Conservation (phyloP, 805 yeast genomes). For the Blastobotrys parvus region DNA sequence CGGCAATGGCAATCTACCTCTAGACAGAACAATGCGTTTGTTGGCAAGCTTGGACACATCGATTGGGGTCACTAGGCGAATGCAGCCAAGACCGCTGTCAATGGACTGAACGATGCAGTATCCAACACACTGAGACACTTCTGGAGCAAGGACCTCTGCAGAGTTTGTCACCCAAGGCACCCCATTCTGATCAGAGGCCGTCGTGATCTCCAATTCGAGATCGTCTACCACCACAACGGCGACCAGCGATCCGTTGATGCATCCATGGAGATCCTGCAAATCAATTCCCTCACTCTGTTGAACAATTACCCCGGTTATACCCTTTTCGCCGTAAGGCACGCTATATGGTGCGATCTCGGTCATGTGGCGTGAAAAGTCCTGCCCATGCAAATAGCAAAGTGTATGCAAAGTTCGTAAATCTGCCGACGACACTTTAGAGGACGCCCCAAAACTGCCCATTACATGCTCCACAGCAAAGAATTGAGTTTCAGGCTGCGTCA, state of each 20-base stretch:
- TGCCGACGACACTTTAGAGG: conserved; percentile 11
- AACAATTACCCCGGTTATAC: conserved; percentile 23
- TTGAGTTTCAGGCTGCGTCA: not conserved
- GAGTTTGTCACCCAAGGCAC: conserved; percentile 3
- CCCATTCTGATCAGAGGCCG: not conserved
- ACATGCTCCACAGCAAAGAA: not conserved
- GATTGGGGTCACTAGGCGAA: conserved; percentile 49
- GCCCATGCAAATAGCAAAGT: conserved; percentile 23
- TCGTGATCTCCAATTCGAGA: conserved; percentile 2
- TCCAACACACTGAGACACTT: conserved; percentile 34
- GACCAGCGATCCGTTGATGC: conserved; percentile 30
- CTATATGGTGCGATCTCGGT: conserved; percentile 26
- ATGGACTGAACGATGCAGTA: conserved; percentile 63
- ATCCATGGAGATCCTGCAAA: conserved; percentile 18
- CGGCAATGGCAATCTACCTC: conserved; percentile 65
- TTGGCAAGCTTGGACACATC: conserved; percentile 16
- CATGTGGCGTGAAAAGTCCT: conserved; percentile 23
- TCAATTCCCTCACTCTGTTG: conserved; percentile 21
- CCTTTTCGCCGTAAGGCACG: conserved; percentile 18
- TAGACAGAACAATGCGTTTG: conserved; percentile 37
- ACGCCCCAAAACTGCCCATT: not conserved
- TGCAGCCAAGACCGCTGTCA: conserved; percentile 21
- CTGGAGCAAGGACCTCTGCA: conserved; percentile 6
- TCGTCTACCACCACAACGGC: conserved; percentile 18
- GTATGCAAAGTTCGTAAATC: conserved; percentile 20